phyloP scores from a whole-genome alignment of 2,329 filamentous ascomycete species.

The Knufia petricola region DNA sequence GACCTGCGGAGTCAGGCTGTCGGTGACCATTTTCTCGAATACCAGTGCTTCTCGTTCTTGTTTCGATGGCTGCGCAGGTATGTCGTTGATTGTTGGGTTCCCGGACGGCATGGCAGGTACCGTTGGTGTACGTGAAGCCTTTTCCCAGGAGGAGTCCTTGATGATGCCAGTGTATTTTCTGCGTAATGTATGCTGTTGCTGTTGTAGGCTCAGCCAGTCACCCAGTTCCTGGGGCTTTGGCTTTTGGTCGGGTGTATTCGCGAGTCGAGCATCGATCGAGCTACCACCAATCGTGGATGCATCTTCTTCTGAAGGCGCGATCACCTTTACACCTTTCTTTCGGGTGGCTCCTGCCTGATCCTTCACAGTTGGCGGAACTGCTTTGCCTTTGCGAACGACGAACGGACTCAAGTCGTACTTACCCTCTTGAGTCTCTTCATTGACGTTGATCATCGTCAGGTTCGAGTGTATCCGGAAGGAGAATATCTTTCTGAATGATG shows the following conservation, averaged over 20 bases:
- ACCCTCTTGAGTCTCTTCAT: slow-evolving; percentile 57
- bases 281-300: slow-evolving; percentile 27
- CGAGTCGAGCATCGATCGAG: slow-evolving; percentile 20
- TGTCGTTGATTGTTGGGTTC: slow-evolving; percentile 26
- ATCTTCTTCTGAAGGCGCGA: slow-evolving; percentile 47
- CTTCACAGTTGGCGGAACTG: slow-evolving; percentile 50
- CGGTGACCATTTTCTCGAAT: slow-evolving; percentile 64
- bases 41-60: slow-evolving; percentile 69
- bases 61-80: slow-evolving; percentile 67
- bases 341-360: slow-evolving; percentile 38
- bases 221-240: slow-evolving; percentile 26
- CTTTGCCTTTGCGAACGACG: slow-evolving; percentile 55
- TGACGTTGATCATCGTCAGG: slow-evolving; percentile 69
- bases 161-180: slow-evolving; percentile 42
- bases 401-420: slow-evolving; percentile 84
- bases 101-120: slow-evolving; percentile 19
- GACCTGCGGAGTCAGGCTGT: slow-evolving; percentile 78
- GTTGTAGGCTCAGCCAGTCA: slow-evolving; percentile 27
- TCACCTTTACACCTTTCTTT: slow-evolving; percentile 61
- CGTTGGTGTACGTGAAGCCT: slow-evolving; percentile 19
- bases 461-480: slow-evolving; percentile 87
- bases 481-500: slow-evolving; percentile 86
- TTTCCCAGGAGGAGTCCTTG: slow-evolving; percentile 39
- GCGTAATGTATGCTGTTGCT: slow-evolving; percentile 25
- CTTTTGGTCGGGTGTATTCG: slow-evolving; percentile 21